A percentile compares a stretch with the other conserved stretches of the same genome.
Evolutionary conservation across 148 eudicot genomes (phyloP).

Genomic region (Chenopodium berlandieri): DNA sequence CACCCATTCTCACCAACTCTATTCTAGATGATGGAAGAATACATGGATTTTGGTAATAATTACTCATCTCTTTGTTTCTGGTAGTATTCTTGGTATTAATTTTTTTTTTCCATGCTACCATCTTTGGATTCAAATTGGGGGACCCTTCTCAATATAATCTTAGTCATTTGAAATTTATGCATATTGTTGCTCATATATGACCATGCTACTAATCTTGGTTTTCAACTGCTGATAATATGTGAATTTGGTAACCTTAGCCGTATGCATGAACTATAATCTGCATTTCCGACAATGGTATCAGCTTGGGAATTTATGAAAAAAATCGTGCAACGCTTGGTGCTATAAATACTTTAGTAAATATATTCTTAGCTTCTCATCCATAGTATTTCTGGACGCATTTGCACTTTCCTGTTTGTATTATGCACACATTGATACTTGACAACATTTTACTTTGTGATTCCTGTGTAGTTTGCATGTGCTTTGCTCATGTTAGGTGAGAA

Average conservation of each 20-base stretch:
- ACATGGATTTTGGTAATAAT: neutral
- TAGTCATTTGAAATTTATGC: neutral
- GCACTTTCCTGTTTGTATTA: neutral
- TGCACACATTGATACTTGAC: neutral
- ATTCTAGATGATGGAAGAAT: neutral
- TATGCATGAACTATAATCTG: neutral
- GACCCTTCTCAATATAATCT: no score
- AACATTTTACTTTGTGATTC: neutral
- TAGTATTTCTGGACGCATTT: neutral
- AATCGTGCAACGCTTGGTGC: neutral
- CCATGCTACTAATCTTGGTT: neutral
- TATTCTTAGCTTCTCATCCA: neutral
- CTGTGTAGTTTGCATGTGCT: slow-evolving; percentile 44
- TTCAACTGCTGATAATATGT: neutral
- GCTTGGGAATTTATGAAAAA: neutral
- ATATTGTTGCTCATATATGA: neutral
- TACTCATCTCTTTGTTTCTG: neutral
- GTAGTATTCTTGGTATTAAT: neutral
- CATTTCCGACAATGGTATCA: neutral
- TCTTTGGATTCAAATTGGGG: no score
- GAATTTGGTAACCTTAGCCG: neutral
- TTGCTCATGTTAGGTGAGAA: slow-evolving; percentile 48
- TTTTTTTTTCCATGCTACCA: neutral
- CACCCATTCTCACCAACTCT: neutral
- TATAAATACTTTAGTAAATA: neutral